These are phyloP conservation scores for Pseudocercospora fuligena DNA, from an alignment of 2,329 filamentous ascomycete genomes.

Conservation along the genomic window DNA sequence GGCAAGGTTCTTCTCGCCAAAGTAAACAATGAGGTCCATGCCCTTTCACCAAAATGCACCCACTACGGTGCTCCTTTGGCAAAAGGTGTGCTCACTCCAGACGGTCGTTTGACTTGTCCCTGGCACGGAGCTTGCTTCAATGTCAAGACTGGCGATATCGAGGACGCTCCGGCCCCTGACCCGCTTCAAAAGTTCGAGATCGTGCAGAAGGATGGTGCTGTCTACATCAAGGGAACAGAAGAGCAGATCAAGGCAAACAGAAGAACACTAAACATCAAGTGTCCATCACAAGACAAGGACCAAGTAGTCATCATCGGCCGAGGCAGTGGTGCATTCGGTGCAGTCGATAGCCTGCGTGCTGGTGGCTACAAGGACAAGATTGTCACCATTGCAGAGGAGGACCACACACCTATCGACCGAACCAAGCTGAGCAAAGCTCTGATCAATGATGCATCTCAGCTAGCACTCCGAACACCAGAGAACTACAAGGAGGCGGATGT, in stretches of 20 bases:
- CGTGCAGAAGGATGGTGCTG: constrained; percentile 76
- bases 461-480: constrained; percentile 74
- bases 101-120: constrained; percentile 86
- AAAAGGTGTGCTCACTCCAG: constrained; percentile 80
- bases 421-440: constrained; percentile 96
- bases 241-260: constrained; percentile 75
- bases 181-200: constrained; percentile 83
- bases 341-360: constrained; percentile 80
- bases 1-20: constrained; percentile 88
- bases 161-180: constrained; percentile 90
- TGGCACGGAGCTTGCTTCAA: constrained; percentile 99
- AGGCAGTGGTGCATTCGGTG: constrained; percentile 81
- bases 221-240: constrained; percentile 84
- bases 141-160: constrained; percentile 84
- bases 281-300: constrained; percentile 62
- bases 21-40: constrained; percentile 74
- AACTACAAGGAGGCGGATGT: constrained; percentile 73
- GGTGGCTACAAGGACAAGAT: constrained; percentile 79
- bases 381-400: constrained; percentile 82
- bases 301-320: constrained; percentile 84
- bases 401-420: constrained; percentile 80
- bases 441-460: constrained; percentile 76
- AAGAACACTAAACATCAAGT: constrained; percentile 74
- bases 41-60: constrained; percentile 79
- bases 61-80: constrained; percentile 92